Conservation (phyloP, 306 rosid species). For the Crataegus laevigata region DNA sequence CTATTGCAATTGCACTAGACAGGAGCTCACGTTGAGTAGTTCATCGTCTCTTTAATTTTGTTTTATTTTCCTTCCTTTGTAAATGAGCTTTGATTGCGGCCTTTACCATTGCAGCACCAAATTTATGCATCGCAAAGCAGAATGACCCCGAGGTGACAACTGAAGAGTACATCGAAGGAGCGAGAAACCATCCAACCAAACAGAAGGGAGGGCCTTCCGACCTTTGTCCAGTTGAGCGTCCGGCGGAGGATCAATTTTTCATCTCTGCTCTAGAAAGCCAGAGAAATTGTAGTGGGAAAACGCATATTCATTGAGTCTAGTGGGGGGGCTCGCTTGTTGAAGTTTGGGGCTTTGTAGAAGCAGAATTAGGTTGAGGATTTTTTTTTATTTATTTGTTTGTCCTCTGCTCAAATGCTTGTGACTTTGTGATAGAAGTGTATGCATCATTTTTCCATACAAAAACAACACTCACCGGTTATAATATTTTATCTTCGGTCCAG, state of each 20-base stretch:
- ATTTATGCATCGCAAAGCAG: conserved; percentile 28
- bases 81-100: background rate
- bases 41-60: background rate
- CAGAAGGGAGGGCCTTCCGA: conserved; percentile 15
- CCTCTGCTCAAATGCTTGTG: background rate
- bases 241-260: conserved; percentile 9
- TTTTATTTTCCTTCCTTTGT: background rate
- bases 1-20: background rate
- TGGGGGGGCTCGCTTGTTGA: background rate
- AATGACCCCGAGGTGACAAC: conserved; percentile 19
- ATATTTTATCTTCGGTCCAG: too few relatives aligned
- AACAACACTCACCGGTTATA: background rate
- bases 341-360: background rate
- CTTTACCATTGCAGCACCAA: conserved; percentile 40
- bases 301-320: background rate
- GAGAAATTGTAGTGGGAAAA: background rate
- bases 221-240: conserved; percentile 9
- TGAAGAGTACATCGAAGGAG: conserved; percentile 2
- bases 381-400: background rate
- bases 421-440: background rate
- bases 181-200: conserved; percentile 10
- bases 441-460: background rate
- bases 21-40: background rate
- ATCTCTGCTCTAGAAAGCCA: background rate
- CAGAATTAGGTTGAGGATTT: background rate